Evolutionary conservation across 2,329 filamentous ascomycete genomes (phyloP), one percentile per base, ranked within the genome.

Genomic region (Alternaria triticimaculans): DNA sequence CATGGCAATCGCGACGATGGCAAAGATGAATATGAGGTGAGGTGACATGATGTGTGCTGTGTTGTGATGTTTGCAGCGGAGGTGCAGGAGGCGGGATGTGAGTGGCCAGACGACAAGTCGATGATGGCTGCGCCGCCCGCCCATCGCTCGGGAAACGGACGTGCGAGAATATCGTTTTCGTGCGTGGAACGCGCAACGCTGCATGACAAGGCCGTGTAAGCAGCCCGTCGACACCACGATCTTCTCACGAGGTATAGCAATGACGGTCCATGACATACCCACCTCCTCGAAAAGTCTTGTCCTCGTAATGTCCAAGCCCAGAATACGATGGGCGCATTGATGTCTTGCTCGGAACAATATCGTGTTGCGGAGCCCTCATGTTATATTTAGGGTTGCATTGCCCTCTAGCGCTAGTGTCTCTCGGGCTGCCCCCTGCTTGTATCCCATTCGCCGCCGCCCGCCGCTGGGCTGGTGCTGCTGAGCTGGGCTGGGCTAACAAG

Each of bases 381-480:
- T 62, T 62, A 62, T 62, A 62, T 58, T 62, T 62, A 62, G 60
- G 33, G 60, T 46, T 56, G 30, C 51, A 50, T 56, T 43, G 54
- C 46, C 37, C 44, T 41, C 37, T 58, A 51, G 59, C 59, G 54
- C 59, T 21, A 56, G 33, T 26, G 37, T 10, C 37, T 41, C 20
- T 21, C 41, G 21, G 51, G 37, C 37, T 3, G 2, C 37, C 60
- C 60, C 60, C 55, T 62, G 60, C 55, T 43, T 30, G 37, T 48
- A 56, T 45, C 45, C 30, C 49, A 41, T 54, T 48, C 48, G 55
- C 55, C 44, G 51, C 58, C 51, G 58, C 58, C 37, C 58, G 43
- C 43, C 55, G 55, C 57, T 45, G 49, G 49, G 43, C 58, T 25
- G 33, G 33, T 37, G 33, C 33, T 51, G 45, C 46, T 53, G 46